A percentile compares a stretch with the other conserved stretches of the same genome.
Conservation (phyloP, 2,329 filamentous ascomycete species). For the Colletotrichum magnum region DNA sequence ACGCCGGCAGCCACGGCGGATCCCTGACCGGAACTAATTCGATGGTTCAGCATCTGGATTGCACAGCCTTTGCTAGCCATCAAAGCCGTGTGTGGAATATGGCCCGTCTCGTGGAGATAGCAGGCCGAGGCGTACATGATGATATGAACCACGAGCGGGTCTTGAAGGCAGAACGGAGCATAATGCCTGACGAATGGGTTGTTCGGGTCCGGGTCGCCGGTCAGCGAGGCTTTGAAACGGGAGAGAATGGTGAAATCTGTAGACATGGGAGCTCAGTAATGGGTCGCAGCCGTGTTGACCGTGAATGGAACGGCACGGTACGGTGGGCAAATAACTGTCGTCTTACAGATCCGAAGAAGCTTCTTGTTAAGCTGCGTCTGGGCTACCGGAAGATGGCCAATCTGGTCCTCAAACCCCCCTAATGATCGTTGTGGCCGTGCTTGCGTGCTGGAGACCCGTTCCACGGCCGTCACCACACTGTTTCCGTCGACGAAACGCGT, state of each 20-base stretch:
- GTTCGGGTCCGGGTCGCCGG: slow-evolving; percentile 60
- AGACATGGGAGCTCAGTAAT: not conserved
- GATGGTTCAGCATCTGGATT: slow-evolving; percentile 62
- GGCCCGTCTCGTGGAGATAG: slow-evolving; percentile 65
- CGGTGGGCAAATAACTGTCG: not conserved
- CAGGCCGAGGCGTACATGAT: slow-evolving; percentile 66
- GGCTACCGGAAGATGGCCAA: slow-evolving; percentile 57
- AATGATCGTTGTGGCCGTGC: slow-evolving; percentile 12
- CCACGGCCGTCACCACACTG: not conserved
- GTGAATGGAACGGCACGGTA: not conserved
- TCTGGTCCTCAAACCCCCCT: slow-evolving; percentile 48
- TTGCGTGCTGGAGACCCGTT: slow-evolving; percentile 1
- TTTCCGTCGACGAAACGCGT: not conserved
- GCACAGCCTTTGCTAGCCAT: slow-evolving; percentile 59
- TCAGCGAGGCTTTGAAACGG: slow-evolving; percentile 65
- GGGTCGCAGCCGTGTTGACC: not conserved
- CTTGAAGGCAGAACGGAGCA: slow-evolving; percentile 63
- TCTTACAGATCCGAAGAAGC: slow-evolving; percentile 48
- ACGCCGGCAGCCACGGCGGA: not conserved
- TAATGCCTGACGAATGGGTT: slow-evolving; percentile 63
- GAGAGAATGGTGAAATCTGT: slow-evolving; percentile 63
- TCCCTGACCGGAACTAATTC: slow-evolving; percentile 52
- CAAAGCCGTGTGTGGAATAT: slow-evolving; percentile 59
- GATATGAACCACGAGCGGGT: slow-evolving; percentile 63
- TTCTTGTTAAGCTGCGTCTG: slow-evolving; percentile 61